Conservation (phyloP, 345 rosid genomes). For the Eucalyptus regnans region DNA sequence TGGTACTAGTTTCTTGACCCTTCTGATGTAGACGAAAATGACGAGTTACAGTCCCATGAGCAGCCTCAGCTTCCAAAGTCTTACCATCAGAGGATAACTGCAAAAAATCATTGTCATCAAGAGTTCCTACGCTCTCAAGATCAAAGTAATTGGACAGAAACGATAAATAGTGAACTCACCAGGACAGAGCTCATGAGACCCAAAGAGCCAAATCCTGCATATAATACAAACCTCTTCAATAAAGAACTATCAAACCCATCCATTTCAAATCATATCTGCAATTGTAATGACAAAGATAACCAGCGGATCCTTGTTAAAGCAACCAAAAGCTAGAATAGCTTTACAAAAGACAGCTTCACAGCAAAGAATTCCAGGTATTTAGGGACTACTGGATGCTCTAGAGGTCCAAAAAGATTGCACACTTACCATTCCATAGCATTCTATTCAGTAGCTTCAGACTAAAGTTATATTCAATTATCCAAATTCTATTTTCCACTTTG, state of each 20-base stretch:
- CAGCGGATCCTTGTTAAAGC: background rate
- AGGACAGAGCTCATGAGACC: constrained; percentile 95
- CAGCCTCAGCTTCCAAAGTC: constrained; percentile 95
- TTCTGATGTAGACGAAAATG: constrained; percentile 86
- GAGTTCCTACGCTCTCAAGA: background rate
- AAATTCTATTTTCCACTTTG: background rate
- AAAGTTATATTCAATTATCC: background rate
- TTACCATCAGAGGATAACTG: constrained; percentile 93
- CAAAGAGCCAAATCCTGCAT: constrained; percentile 92
- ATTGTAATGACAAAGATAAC: background rate
- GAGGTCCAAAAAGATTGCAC: background rate
- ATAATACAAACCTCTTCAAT: background rate
- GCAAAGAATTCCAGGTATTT: background rate
- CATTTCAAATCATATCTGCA: background rate
- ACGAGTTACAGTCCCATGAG: constrained; percentile 97
- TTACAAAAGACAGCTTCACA: background rate
- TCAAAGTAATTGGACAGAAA: background rate
- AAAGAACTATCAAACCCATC: background rate
- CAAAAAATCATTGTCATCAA: background rate
- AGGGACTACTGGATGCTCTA: background rate
- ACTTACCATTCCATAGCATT: background rate
- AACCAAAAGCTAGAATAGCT: background rate
- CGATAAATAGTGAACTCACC: constrained; percentile 32
- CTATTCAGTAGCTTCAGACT: background rate
- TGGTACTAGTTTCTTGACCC: constrained; percentile 97